phyloP scores from a whole-genome alignment of 179 eudicot genomes.

The Nepenthes alata region DNA sequence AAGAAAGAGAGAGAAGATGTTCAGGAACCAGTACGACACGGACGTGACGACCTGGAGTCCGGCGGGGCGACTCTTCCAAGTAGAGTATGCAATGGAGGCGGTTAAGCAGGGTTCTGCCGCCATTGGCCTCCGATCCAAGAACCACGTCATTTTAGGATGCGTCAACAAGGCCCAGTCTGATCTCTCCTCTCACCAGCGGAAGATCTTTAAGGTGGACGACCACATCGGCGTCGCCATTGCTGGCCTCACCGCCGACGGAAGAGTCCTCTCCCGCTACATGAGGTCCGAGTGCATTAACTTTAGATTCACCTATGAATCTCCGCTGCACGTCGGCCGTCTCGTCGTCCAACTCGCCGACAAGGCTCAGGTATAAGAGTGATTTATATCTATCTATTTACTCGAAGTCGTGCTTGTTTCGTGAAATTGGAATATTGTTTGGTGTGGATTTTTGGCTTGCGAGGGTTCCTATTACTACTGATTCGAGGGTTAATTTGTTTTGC shows the following conservation, averaged over 20 bases:
- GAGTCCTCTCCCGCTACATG: slow-evolving; percentile 75
- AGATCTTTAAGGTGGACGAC: slow-evolving; percentile 92
- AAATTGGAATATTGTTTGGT: no score
- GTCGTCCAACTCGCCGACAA: slow-evolving; percentile 96
- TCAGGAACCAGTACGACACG: slow-evolving; percentile 72
- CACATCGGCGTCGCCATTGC: slow-evolving; percentile 98
- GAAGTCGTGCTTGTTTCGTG: no score
- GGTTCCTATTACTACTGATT: no score
- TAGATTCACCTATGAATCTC: slow-evolving; percentile 47
- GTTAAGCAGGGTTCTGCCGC: slow-evolving; percentile 98
- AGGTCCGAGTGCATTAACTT: slow-evolving; percentile 68
- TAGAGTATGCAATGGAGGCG: slow-evolving; percentile 98
- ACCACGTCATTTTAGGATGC: slow-evolving; percentile 63
- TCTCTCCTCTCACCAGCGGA: slow-evolving; percentile 88
- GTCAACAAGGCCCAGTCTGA: slow-evolving; percentile 88
- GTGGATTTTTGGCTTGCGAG: no score
- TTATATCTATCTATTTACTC: no score
- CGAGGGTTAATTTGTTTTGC: no score
- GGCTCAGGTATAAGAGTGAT: slow-evolving; percentile 53
- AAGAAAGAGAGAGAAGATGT: slow-evolving; percentile 19
- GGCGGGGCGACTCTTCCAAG: slow-evolving; percentile 85
- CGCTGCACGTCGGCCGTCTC: slow-evolving; percentile 76
- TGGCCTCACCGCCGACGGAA: slow-evolving; percentile 90
- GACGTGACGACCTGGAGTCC: slow-evolving; percentile 80
- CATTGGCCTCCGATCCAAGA: slow-evolving; percentile 80